Evolutionary conservation across 2,329 filamentous ascomycete genomes (phyloP).

Genomic region (Xylaria sp.): DNA sequence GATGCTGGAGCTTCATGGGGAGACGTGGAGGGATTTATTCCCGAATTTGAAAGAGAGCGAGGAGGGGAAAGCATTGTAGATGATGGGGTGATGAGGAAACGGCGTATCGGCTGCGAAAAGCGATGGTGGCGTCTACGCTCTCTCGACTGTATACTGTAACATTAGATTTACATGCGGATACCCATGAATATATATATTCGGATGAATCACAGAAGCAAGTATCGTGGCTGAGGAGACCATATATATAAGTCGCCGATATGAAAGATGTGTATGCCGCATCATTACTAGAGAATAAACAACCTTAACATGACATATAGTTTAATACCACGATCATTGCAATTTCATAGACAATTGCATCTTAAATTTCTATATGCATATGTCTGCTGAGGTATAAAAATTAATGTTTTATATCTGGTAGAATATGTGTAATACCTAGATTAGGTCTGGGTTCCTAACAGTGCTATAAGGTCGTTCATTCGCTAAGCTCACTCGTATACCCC

Average conservation of each 20-base stretch:
- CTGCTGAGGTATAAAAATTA: background rate
- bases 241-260: background rate
- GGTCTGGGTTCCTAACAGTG: background rate
- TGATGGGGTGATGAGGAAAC: background rate
- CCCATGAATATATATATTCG: background rate
- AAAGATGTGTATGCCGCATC: background rate
- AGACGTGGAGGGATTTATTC: slow-evolving; percentile 37
- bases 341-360: background rate
- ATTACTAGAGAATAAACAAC: background rate
- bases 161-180: background rate
- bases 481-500: slow-evolving; percentile 4
- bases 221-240: background rate
- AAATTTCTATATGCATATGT: background rate
- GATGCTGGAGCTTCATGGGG: slow-evolving; percentile 38
- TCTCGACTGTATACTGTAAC: slow-evolving; percentile 1
- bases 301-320: background rate
- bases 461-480: background rate
- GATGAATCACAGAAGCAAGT: background rate
- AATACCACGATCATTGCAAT: background rate
- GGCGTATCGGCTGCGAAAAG: background rate
- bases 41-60: slow-evolving; percentile 17
- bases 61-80: background rate
- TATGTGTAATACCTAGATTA: background rate
- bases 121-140: background rate
- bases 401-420: background rate